phyloP scores from a whole-genome alignment of 805 yeast species.

The Yarrowia keelungensis region DNA sequence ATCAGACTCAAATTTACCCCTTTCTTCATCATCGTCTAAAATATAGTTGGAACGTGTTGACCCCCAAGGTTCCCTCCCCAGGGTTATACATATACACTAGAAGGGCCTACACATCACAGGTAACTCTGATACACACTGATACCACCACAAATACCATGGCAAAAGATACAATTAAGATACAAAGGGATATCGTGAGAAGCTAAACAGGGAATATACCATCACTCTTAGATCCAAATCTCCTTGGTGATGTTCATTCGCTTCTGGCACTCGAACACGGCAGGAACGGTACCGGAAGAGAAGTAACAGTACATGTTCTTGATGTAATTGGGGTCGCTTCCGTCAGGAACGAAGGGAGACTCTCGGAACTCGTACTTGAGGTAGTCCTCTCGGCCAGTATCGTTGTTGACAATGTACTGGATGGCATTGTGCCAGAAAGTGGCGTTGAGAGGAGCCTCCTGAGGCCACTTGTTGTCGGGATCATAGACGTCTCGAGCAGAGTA shows the following conservation, averaged over 20 bases:
- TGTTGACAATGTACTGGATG: slow-evolving; percentile 51
- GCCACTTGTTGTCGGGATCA: slow-evolving; percentile 68
- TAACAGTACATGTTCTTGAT: slow-evolving; percentile 54
- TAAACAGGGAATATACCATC: background rate
- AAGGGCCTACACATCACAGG: background rate
- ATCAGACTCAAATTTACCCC: slow-evolving; percentile 4
- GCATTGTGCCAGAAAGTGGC: slow-evolving; percentile 68
- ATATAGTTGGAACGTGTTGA: slow-evolving; percentile 1
- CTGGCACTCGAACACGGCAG: slow-evolving; percentile 44
- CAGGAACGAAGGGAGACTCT: slow-evolving; percentile 60
- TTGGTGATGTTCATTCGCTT: slow-evolving; percentile 39
- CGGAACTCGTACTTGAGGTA: slow-evolving; percentile 61
- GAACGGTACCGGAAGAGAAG: slow-evolving; percentile 46
- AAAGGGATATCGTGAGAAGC: slow-evolving; percentile 1
- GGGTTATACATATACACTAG: background rate
- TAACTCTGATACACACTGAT: background rate
- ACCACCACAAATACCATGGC: background rate
- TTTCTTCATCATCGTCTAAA: background rate
- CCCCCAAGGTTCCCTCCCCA: slow-evolving; percentile 11
- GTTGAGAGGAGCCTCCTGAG: slow-evolving; percentile 63
- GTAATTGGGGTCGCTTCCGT: slow-evolving; percentile 52
- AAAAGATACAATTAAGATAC: slow-evolving; percentile 9
- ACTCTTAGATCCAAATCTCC: slow-evolving; percentile 29
- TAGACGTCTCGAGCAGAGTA: slow-evolving; percentile 52
- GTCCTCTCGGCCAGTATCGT: slow-evolving; percentile 52